Base-by-base conservation (phyloP, 495 filamentous ascomycete genomes). In the Neurospora sp. region DNA sequence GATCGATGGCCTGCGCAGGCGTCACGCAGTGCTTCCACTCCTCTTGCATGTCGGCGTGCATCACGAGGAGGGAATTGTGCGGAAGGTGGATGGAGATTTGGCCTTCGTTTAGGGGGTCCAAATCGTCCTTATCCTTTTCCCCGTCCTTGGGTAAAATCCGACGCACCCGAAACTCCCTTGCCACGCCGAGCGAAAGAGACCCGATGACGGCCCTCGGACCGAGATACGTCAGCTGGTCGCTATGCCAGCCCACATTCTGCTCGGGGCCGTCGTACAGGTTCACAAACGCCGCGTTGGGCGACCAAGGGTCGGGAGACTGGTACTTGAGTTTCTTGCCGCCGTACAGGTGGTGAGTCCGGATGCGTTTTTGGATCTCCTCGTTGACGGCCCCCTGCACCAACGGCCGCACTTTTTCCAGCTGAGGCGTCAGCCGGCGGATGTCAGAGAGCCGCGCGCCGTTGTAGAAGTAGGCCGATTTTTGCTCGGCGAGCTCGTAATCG, bases 1-100 rank as follows among this genome's bases (percentile, higher is more conserved):
- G 91, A 71, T 91, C 91, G 68, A 97, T 90, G 4, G 89, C 86
- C 71, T 86, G 86, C 0, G 92, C 89, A 0, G 94, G 91, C 0
- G 87, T 82, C 65, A 99, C 91, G 72, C 88, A 89, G 78, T 94
- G 91, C 76, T 93, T 93, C 91, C 91, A 93, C 70, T 87, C 88
- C 74, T 93, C 91, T 76, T 93, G 91, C 91, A 92, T 93, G 73
- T 96, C 93, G 1, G 94, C 93, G 78, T 97, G 93, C 96, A 99
- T 99, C 5, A 98, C 83, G 0, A 99, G 83, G 2, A 99, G 86
- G 0, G 92, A 94, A 78, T 98, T 98, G 81, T 99, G 96, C 2
- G 94, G 94, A 0, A 98, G 88, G 78, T 96, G 93, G 71, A 99
- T 93, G 5, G 93, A 87, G 53, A 98, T 94, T 74, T 96, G 94